phyloP scores from a whole-genome alignment of 768 basidiomycete genomes.

The Lyophyllum decastes region DNA sequence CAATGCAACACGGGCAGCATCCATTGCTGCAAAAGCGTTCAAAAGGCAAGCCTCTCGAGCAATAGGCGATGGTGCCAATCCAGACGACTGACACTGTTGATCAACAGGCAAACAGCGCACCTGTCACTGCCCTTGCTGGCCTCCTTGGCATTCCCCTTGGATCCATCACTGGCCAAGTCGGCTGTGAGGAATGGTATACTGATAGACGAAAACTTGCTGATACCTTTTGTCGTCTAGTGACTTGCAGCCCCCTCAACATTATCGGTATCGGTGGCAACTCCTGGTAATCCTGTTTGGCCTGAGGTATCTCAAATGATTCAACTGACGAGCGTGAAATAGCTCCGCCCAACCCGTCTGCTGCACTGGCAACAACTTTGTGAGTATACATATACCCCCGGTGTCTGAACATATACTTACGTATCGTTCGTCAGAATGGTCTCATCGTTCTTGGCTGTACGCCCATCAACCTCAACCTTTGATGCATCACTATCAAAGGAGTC shows the following conservation, averaged over 20 bases:
- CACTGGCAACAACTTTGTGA: constrained; percentile 19
- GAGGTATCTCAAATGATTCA: background rate
- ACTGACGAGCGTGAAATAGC: background rate
- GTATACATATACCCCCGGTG: background rate
- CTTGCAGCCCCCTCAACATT: constrained; percentile 13
- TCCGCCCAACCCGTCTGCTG: constrained; percentile 18
- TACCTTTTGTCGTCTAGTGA: constrained; percentile 4
- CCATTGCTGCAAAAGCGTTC: constrained; percentile 12
- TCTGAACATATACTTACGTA: background rate
- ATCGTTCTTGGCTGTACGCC: constrained; percentile 18
- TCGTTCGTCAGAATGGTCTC: constrained; percentile 12
- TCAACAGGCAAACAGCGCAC: background rate
- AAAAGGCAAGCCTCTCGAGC: background rate
- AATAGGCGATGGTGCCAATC: background rate
- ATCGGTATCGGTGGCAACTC: constrained; percentile 1
- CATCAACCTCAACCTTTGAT: constrained; percentile 14
- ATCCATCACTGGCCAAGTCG: constrained; percentile 7
- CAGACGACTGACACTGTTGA: background rate
- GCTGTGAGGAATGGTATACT: constrained; percentile 10
- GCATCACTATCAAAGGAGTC: background rate
- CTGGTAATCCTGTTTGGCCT: background rate
- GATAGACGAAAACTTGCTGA: background rate
- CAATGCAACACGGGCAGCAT: constrained; percentile 11
- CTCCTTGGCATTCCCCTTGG: constrained; percentile 14
- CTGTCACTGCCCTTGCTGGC: constrained; percentile 2